Conservation (phyloP, 2,329 filamentous ascomycete genomes). For the Aspergillus sp. region DNA sequence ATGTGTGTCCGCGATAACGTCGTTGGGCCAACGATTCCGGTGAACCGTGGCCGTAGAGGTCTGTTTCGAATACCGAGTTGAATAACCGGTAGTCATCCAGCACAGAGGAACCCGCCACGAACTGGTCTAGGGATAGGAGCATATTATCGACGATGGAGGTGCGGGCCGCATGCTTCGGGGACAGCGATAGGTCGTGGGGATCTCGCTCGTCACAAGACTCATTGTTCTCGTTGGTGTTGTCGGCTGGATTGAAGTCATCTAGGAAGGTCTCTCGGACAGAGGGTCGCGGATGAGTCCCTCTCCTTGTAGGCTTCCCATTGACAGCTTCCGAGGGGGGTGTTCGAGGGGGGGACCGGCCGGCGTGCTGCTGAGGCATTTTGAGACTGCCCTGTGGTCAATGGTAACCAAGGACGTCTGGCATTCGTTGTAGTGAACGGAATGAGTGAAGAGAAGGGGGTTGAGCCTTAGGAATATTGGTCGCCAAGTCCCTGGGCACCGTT, state of each 20-base stretch:
- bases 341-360: constrained; percentile 40
- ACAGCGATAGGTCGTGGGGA: constrained; percentile 79
- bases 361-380: constrained; percentile 34
- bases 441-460: background rate
- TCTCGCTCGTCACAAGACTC: constrained; percentile 45
- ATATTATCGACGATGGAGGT: constrained; percentile 96
- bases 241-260: constrained; percentile 37
- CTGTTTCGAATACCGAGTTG: constrained; percentile 45
- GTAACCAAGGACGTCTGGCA: background rate
- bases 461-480: background rate
- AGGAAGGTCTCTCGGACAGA: constrained; percentile 47
- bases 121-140: constrained; percentile 87
- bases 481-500: background rate
- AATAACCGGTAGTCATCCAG: constrained; percentile 42
- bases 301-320: constrained; percentile 35
- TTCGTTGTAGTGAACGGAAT: constrained; percentile 10
- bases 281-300: constrained; percentile 30
- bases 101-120: constrained; percentile 51
- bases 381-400: constrained; percentile 17
- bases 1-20: constrained; percentile 60
- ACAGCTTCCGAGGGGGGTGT: constrained; percentile 43
- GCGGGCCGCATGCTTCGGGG: constrained; percentile 73
- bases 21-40: constrained; percentile 35
- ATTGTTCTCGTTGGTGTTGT: constrained; percentile 35
- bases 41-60: constrained; percentile 34